These are phyloP conservation scores for Anthoceros angustus DNA, from an alignment of 225 moss, liverwort and hornwort species.

Conservation along the genomic window DNA sequence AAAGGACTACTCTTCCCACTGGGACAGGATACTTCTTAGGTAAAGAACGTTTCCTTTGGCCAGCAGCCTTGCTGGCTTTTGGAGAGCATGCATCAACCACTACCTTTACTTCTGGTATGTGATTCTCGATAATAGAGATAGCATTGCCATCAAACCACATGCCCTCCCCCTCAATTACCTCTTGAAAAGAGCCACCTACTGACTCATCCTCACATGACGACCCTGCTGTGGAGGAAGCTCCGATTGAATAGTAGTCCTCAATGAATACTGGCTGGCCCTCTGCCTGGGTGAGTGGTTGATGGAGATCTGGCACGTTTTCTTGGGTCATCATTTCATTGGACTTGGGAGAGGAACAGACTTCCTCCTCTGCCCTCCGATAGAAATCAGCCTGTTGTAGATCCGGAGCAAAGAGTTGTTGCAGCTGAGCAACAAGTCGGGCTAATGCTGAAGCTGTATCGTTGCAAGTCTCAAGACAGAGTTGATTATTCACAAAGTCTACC, in stretches of 20 bases:
- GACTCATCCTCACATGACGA: slow-evolving; percentile 28
- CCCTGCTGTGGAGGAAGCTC: slow-evolving; percentile 24
- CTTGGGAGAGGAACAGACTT: not conserved
- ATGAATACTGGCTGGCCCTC: slow-evolving; percentile 63
- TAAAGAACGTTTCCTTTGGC: slow-evolving; percentile 22
- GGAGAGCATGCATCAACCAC: slow-evolving; percentile 11
- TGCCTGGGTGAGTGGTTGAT: slow-evolving; percentile 28
- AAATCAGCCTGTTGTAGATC: slow-evolving; percentile 63
- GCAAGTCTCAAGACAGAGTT: slow-evolving; percentile 87
- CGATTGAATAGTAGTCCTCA: slow-evolving; percentile 57
- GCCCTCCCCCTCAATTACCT: slow-evolving; percentile 26
- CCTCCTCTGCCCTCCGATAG: slow-evolving; percentile 27
- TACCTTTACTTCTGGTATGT: slow-evolving; percentile 47
- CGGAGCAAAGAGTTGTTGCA: slow-evolving; percentile 89
- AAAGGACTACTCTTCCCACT: slow-evolving; percentile 58
- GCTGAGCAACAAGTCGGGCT: slow-evolving; percentile 73
- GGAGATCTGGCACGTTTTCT: slow-evolving; percentile 21
- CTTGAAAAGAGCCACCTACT: no score
- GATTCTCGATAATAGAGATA: slow-evolving; percentile 66
- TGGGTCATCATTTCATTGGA: not conserved
- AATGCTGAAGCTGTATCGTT: slow-evolving; percentile 86
- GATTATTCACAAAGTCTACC: slow-evolving; percentile 88
- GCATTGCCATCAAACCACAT: slow-evolving; percentile 70
- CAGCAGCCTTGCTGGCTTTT: slow-evolving; percentile 6
- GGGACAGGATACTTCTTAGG: slow-evolving; percentile 77